A percentile compares a stretch with the other conserved stretches of the same genome.
These are phyloP conservation scores for Backusella tuberculispora DNA, from an alignment of 192 early-diverging fungal species.

Conservation along the genomic window DNA sequence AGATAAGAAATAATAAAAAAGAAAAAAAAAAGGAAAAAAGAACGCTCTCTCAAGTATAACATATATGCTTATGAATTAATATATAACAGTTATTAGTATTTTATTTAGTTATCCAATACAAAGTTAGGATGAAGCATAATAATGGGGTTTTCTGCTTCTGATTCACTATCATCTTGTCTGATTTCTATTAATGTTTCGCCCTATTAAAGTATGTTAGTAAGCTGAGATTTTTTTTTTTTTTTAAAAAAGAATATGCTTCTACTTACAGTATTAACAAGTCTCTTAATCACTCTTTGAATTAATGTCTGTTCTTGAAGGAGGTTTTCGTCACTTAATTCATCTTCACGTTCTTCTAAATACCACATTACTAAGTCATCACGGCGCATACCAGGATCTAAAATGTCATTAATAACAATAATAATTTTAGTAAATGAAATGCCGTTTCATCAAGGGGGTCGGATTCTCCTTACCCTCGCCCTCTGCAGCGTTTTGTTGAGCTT, in stretches of 20 bases:
- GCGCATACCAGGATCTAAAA: constrained; percentile 49
- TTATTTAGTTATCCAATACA: constrained; percentile 16
- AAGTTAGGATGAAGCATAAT: constrained; percentile 41
- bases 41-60: no score
- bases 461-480: constrained; percentile 17
- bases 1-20: background rate
- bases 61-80: no score
- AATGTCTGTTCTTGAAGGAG: constrained; percentile 58
- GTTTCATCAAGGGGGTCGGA: background rate
- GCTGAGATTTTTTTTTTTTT: background rate
- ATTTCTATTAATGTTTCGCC: constrained; percentile 36
- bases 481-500: constrained; percentile 33
- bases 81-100: constrained; percentile 10
- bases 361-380: constrained; percentile 65
- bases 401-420: background rate
- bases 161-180: constrained; percentile 21
- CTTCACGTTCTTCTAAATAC: constrained; percentile 74
- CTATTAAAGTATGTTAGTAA: background rate
- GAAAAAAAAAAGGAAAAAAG: background rate
- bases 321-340: constrained; percentile 64
- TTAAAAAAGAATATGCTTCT: background rate
- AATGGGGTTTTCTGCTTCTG: constrained; percentile 27
- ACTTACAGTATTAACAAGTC: constrained; percentile 65
- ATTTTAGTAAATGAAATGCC: background rate
- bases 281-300: constrained; percentile 69